phyloP scores from a whole-genome alignment of 2,329 filamentous ascomycete genomes.

The Colletotrichum tropicicola region DNA sequence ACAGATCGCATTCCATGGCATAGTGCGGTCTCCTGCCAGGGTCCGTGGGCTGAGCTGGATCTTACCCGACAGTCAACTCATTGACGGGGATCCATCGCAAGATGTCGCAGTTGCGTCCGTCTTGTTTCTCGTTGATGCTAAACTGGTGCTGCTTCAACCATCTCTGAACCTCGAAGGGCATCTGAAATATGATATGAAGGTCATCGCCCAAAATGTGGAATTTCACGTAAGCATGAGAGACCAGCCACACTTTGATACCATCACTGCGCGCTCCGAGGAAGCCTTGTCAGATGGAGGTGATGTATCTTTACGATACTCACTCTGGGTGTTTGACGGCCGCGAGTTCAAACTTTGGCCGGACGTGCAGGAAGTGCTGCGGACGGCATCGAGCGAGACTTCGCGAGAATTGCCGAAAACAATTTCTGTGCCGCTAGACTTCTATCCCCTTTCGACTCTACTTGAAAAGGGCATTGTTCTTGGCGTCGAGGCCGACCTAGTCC shows the following conservation, averaged over 20 bases:
- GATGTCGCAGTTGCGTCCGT: slow-evolving; percentile 95
- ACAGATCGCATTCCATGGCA: slow-evolving; percentile 96
- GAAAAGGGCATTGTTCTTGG: slow-evolving; percentile 91
- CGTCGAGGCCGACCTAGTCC: slow-evolving; percentile 91
- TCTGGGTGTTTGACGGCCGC: slow-evolving; percentile 94
- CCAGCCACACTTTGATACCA: slow-evolving; percentile 60
- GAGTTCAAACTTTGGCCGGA: slow-evolving; percentile 91
- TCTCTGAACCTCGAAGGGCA: slow-evolving; percentile 83
- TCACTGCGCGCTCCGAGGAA: slow-evolving; percentile 33
- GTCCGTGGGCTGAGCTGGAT: slow-evolving; percentile 97
- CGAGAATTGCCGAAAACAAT: slow-evolving; percentile 80
- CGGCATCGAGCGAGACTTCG: slow-evolving; percentile 70
- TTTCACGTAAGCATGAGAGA: slow-evolving; percentile 95
- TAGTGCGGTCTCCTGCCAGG: slow-evolving; percentile 90
- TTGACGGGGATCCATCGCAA: slow-evolving; percentile 92
- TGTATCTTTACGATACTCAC: slow-evolving; percentile 74
- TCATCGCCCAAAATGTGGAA: slow-evolving; percentile 95
- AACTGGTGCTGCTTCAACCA: slow-evolving; percentile 90
- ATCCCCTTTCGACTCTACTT: slow-evolving; percentile 87
- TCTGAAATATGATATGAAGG: slow-evolving; percentile 97
- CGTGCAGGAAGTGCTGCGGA: slow-evolving; percentile 82
- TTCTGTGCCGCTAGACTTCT: slow-evolving; percentile 89
- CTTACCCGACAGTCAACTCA: slow-evolving; percentile 86
- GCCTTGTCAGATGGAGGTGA: slow-evolving; percentile 13
- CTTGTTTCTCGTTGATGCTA: slow-evolving; percentile 95